Conservation (phyloP, 768 basidiomycete genomes). For the Pisolithus orientalis region DNA sequence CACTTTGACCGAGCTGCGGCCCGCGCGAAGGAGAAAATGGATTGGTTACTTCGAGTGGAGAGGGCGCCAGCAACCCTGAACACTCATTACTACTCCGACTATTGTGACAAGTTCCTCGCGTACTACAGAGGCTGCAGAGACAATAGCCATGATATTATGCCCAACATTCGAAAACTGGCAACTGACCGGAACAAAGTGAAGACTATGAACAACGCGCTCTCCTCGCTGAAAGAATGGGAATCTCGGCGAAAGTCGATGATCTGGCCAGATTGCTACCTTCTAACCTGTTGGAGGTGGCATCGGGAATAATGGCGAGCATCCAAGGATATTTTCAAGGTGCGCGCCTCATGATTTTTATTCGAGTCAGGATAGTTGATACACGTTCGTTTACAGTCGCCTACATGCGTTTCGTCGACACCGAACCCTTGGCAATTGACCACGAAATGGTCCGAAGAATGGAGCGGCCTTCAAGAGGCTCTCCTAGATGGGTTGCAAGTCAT, state of each 20-base stretch:
- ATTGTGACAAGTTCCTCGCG: conserved; percentile 42
- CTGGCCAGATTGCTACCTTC: conserved; percentile 40
- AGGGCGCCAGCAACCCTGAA: conserved; percentile 47
- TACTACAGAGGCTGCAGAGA: conserved; percentile 37
- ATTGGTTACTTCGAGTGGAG: conserved; percentile 48
- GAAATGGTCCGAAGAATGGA: conserved; percentile 36
- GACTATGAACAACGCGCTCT: conserved; percentile 2
- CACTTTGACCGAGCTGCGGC: conserved; percentile 41
- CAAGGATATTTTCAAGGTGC: conserved; percentile 64
- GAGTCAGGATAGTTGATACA: neutral
- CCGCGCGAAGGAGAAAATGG: conserved; percentile 35
- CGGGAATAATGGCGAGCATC: conserved; percentile 59
- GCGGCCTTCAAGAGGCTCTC: conserved; percentile 36
- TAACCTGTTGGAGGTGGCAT: conserved; percentile 46
- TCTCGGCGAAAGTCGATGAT: conserved; percentile 33
- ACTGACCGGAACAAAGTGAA: neutral
- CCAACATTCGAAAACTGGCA: no score
- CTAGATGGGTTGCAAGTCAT: conserved; percentile 43
- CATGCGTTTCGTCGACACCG: conserved; percentile 33
- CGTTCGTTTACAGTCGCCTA: conserved; percentile 29
- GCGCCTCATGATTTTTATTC: neutral
- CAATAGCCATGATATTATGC: neutral
- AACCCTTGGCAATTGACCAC: conserved; percentile 29
- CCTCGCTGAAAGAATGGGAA: neutral
- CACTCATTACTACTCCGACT: conserved; percentile 44